Evolutionary conservation across 371 early-diverging fungal species (phyloP).

Genomic region (Mucor ambiguus): DNA sequence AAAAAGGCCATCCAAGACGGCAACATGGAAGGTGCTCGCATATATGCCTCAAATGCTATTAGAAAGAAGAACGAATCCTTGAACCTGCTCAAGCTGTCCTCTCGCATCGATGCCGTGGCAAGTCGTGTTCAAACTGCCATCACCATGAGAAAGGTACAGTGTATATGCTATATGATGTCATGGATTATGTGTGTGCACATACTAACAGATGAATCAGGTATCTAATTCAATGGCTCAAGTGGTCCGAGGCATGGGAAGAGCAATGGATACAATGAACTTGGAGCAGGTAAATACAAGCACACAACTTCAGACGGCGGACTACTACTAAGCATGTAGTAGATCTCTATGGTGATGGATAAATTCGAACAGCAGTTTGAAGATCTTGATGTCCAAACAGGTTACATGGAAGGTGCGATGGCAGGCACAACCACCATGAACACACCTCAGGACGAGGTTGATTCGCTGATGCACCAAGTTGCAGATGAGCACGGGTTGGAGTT

Average conservation of each 20-base stretch:
- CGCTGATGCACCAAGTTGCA: conserved; percentile 91
- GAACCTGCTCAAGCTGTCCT: conserved; percentile 84
- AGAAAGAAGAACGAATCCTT: conserved; percentile 95
- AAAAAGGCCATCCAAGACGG: conserved; percentile 96
- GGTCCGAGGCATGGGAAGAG: conserved; percentile 90
- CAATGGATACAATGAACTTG: conserved; percentile 92
- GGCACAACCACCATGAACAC: conserved; percentile 83
- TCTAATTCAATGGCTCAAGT: conserved; percentile 81
- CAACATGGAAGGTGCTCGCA: conserved; percentile 92
- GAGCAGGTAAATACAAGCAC: conserved; percentile 67
- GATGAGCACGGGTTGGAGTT: conserved; percentile 93
- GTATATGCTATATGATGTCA: not conserved
- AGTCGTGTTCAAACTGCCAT: conserved; percentile 94
- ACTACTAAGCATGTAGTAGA: conserved; percentile 42
- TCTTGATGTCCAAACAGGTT: conserved; percentile 89
- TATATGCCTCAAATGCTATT: conserved; percentile 96
- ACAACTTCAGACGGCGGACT: not conserved
- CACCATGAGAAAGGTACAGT: conserved; percentile 81
- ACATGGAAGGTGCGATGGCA: conserved; percentile 91
- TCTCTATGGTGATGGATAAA: conserved; percentile 93
- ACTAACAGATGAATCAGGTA: conserved; percentile 37
- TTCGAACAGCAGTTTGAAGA: conserved; percentile 95
- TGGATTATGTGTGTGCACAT: not conserved
- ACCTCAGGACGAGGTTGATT: conserved; percentile 88
- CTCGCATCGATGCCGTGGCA: conserved; percentile 93